phyloP scores from a whole-genome alignment of 352 stramenopile genomes.

The Pythium sukuiense region DNA sequence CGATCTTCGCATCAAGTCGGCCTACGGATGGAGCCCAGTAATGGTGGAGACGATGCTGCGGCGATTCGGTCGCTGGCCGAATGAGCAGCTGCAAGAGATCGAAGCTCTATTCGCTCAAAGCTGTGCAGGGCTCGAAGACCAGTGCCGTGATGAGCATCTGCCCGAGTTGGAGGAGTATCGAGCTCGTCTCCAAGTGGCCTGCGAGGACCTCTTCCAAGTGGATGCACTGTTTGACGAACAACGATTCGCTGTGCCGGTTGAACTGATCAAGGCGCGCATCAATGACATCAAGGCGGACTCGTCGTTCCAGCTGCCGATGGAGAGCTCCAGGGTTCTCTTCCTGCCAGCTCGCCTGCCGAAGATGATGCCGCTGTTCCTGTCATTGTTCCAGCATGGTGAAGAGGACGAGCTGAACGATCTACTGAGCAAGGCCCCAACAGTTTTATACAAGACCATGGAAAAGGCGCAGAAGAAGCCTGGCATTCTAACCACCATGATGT shows the following conservation, averaged over 20 bases:
- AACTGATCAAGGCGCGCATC: not conserved
- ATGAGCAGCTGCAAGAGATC: not conserved
- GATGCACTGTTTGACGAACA: not conserved
- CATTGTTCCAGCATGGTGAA: not conserved
- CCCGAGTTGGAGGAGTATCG: not conserved
- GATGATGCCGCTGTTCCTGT: not conserved
- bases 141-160: conserved; percentile 1
- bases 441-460: not conserved
- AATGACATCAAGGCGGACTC: not conserved
- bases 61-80: not conserved
- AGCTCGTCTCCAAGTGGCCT: not conserved
- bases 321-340: not conserved
- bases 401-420: not conserved
- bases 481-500: not conserved
- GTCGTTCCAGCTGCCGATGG: not conserved
- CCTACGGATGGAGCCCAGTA: not conserved
- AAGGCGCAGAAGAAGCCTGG: not conserved
- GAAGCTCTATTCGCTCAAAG: not conserved
- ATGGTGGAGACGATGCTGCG: not conserved
- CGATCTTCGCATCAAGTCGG: not conserved
- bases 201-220: not conserved
- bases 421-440: not conserved
- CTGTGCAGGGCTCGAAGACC: not conserved
- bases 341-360: not conserved
- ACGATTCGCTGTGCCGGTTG: not conserved